A percentile compares a stretch with the other conserved stretches of the same genome.
phyloP scores from a whole-genome alignment of 345 rosid species.

The Boechera divaricarpa region DNA sequence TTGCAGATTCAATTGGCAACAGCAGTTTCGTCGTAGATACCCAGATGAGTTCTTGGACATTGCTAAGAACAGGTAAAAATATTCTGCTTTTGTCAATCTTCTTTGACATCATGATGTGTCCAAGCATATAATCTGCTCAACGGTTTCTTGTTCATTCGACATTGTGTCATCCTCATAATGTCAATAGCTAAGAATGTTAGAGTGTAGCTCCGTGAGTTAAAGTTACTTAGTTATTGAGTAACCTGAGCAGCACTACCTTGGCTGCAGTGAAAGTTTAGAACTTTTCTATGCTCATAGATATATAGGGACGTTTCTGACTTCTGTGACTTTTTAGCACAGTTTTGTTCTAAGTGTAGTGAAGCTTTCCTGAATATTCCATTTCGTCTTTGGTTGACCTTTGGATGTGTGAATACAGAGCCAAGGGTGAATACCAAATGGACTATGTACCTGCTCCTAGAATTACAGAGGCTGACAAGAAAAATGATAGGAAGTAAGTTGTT shows the following conservation, averaged over 20 bases:
- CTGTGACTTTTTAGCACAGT: not conserved
- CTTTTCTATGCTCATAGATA: not conserved
- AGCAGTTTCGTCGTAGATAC: slow-evolving; percentile 79
- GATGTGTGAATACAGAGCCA: slow-evolving; percentile 59
- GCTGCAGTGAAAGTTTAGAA: not conserved
- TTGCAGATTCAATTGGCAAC: slow-evolving; percentile 84
- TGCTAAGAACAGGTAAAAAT: slow-evolving; percentile 69
- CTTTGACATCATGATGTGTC: not conserved
- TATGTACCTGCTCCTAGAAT: slow-evolving; percentile 89
- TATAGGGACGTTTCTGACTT: not conserved
- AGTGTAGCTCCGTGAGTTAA: not conserved
- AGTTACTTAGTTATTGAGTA: not conserved
- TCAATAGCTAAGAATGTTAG: not conserved
- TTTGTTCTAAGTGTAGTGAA: not conserved
- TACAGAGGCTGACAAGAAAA: slow-evolving; percentile 87
- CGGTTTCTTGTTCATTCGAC: not conserved
- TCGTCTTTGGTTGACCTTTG: slow-evolving; percentile 31
- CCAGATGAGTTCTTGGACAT: slow-evolving; percentile 95
- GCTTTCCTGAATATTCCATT: not conserved
- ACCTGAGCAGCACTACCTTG: not conserved
- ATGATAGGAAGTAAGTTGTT: slow-evolving; percentile 77
- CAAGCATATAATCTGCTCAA: not conserved
- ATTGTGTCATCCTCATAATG: not conserved
- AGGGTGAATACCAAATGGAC: slow-evolving; percentile 94
- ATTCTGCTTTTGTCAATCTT: not conserved